A percentile compares a stretch with the other conserved stretches of the same genome.
phyloP scores from a whole-genome alignment of 305 asterid species.

The Rubia tinctorum region DNA sequence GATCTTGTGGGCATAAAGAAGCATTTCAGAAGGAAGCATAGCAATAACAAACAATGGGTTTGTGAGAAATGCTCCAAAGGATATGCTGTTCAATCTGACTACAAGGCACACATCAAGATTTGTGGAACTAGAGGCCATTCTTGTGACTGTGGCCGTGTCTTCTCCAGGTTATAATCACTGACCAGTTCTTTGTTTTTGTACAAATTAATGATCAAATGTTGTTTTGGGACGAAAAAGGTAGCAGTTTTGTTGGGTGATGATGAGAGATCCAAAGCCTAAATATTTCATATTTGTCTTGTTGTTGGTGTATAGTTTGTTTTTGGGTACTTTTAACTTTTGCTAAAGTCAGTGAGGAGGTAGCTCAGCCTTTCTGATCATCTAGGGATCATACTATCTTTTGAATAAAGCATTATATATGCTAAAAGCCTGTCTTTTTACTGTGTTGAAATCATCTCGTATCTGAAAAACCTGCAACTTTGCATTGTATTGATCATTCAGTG shows the following conservation, averaged over 20 bases:
- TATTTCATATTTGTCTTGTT: not conserved
- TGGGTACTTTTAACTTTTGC: constrained; percentile 2
- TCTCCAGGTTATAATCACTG: constrained; percentile 26
- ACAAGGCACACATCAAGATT: constrained; percentile 36
- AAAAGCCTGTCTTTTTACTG: constrained; percentile 11
- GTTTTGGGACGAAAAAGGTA: too few relatives aligned
- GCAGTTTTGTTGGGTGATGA: not conserved
- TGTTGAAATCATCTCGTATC: constrained; percentile 8
- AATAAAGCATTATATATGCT: not conserved
- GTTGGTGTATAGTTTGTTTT: constrained; percentile 2
- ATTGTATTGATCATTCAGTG: constrained; percentile 5
- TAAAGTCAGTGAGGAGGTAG: constrained; percentile 8
- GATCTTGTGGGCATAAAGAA: constrained; percentile 44
- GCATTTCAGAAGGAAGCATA: constrained; percentile 35
- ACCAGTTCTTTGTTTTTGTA: not conserved
- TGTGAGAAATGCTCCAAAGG: constrained; percentile 35
- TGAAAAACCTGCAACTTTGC: constrained; percentile 6
- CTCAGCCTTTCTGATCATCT: constrained; percentile 15
- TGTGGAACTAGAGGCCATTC: constrained; percentile 39
- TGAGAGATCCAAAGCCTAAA: not conserved
- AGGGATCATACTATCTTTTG: constrained; percentile 18
- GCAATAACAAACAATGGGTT: constrained; percentile 34
- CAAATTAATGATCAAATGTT: not conserved
- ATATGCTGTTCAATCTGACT: constrained; percentile 42
- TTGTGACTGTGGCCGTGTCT: constrained; percentile 41